Evolutionary conservation across 192 early-diverging fungal species (phyloP), one percentile per base, ranked within the genome.

Genomic region (Rhizophagus sp.): DNA sequence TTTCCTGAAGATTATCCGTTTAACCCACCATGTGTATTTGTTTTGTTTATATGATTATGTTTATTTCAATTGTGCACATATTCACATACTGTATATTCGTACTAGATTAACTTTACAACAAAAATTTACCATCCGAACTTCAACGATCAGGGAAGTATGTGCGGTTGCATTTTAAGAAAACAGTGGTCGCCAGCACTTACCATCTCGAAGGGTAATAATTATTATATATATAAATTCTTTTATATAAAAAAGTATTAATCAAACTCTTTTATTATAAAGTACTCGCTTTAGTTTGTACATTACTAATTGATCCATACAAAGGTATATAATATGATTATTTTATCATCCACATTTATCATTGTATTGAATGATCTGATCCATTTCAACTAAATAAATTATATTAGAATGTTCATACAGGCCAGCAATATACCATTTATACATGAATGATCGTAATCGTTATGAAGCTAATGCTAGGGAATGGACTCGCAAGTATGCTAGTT

Each of bases 71-170:
- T 67, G 13, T 7, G 10, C 10, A 30, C 15, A 22, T 19, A 57
- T 3, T 52, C 13, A 49, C 0, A 27, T 25, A n/a, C n/a, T n/a
- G n/a, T n/a, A 36, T 30, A 30, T 30, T 30, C 24, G 33, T 76
- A 57, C 15, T 80, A 95, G 91, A 90, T 99, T 64, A 94, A 90
- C 86, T 99, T 98, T 86, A 97, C 93, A 78, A 99, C 97, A 67
- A 89, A 92, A 81, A 97, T 99, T 82, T 99, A 99, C 83, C 98
- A 99, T 87, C 96, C 96, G 66, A 99, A 99, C 89, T 97, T 99
- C 87, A 98, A 98, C 89, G 93, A 90, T 87, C 97, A 97, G 84
- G 30, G 30, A 30, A 30, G 1, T 30, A 30, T 30, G 1, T 30
- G 30, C 30, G 30, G 1, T 30, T 30, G 30, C 30, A 1, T 30